These are phyloP conservation scores for Zoysia pacifica DNA, from an alignment of 176 grass and related monocot genomes.

Conservation along the genomic window DNA sequence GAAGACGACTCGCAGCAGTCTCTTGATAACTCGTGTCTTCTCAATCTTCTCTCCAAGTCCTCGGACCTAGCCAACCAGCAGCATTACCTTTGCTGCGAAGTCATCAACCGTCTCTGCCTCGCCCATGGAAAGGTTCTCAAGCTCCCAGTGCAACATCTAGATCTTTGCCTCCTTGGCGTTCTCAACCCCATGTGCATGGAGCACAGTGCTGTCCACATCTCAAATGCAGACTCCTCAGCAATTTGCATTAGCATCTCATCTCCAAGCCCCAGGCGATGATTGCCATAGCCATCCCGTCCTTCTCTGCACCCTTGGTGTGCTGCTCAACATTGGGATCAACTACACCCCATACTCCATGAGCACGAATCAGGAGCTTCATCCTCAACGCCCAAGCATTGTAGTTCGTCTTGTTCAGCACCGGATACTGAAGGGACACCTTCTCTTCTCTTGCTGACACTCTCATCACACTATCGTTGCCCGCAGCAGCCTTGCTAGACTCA, in stretches of 20 bases:
- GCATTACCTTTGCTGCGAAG: background rate
- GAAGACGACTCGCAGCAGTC: too few relatives aligned
- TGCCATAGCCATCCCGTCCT: background rate
- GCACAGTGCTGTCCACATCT: background rate
- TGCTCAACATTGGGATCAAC: background rate
- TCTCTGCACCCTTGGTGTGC: background rate
- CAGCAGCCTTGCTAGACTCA: too few relatives aligned
- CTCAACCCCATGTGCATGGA: too few relatives aligned
- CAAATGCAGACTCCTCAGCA: background rate
- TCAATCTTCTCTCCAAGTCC: too few relatives aligned
- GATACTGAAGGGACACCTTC: background rate
- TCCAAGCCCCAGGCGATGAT: background rate
- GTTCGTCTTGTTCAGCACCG: background rate
- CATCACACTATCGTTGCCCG: too few relatives aligned
- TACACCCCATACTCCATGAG: too few relatives aligned
- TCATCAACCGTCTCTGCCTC: background rate
- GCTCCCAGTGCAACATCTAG: too few relatives aligned
- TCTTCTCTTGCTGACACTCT: background rate
- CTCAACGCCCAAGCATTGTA: background rate
- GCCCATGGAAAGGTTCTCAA: too few relatives aligned
- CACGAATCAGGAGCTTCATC: background rate
- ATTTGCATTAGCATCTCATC: slow-evolving; percentile 15
- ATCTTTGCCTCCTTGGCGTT: too few relatives aligned
- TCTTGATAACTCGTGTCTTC: too few relatives aligned
- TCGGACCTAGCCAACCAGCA: background rate